Percentiles rank a stretch among this genome's conserved stretches.
These are phyloP conservation scores for Fraxinus angustifolia DNA, from an alignment of 305 asterid genomes.

Conservation along the genomic window DNA sequence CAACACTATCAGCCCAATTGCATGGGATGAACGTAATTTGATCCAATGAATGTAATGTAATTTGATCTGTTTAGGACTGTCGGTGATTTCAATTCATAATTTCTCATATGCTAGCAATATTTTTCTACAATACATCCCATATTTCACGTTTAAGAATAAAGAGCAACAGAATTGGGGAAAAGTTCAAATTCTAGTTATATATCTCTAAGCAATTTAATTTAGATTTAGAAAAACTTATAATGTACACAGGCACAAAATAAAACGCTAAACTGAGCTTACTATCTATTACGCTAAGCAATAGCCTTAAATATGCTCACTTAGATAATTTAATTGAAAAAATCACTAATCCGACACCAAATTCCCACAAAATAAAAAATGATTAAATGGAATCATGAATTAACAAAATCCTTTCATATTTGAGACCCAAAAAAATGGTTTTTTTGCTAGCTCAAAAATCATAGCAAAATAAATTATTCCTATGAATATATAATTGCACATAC, in stretches of 20 bases:
- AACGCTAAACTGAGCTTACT: not conserved
- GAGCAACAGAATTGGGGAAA: not conserved
- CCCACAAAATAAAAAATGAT: not conserved
- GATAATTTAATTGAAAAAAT: not conserved
- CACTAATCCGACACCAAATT: not conserved
- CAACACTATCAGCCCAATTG: slow-evolving; percentile 25
- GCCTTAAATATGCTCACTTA: not conserved
- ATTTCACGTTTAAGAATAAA: not conserved
- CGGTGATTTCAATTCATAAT: slow-evolving; percentile 33
- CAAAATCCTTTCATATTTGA: not conserved
- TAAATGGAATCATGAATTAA: not conserved
- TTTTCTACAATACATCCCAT: not conserved
- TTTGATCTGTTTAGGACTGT: slow-evolving; percentile 88
- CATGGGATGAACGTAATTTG: slow-evolving; percentile 59
- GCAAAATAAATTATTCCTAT: not conserved
- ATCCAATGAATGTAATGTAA: slow-evolving; percentile 91
- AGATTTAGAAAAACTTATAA: not conserved
- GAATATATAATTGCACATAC: not conserved
- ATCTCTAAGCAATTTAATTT: not conserved
- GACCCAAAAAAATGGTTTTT: not conserved
- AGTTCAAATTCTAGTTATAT: not conserved
- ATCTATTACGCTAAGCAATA: not conserved
- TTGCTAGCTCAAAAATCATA: not conserved
- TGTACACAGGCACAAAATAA: not conserved
- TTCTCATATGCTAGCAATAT: slow-evolving; percentile 14